Percentiles rank a stretch among this genome's conserved stretches.
Evolutionary conservation across 306 rosid species (phyloP).

Genomic region (Senna siamea): DNA sequence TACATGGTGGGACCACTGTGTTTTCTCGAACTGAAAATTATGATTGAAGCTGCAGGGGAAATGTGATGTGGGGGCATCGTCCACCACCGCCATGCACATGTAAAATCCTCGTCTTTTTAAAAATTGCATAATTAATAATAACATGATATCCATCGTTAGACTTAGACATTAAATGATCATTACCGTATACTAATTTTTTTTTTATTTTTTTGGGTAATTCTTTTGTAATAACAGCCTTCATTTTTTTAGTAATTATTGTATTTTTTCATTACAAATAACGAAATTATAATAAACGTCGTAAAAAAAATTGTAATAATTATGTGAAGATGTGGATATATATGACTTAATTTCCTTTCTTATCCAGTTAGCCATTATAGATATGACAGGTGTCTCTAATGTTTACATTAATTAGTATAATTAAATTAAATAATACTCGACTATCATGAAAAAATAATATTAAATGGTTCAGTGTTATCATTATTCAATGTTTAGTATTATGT

Average conservation of each 20-base stretch:
- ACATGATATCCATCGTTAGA: not conserved
- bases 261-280: not conserved
- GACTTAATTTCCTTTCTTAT: not conserved
- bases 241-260: not conserved
- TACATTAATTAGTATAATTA: no score
- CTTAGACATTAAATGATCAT: not conserved
- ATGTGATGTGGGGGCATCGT: not conserved
- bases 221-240: not conserved
- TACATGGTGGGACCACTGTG: not conserved
- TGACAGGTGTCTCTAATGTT: no score
- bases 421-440: no score
- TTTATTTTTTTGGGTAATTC: not conserved
- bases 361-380: not conserved
- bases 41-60: not conserved
- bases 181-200: not conserved
- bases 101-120: not conserved
- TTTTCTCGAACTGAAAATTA: not conserved
- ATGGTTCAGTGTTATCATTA: no score
- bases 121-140: not conserved
- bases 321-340: not conserved
- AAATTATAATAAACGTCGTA: not conserved
- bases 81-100: constrained; percentile 2
- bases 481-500: no score
- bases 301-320: not conserved
- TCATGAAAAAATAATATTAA: no score